Conservation (phyloP, 495 filamentous ascomycete species). For the Umbilicaria muhlenbergii region DNA sequence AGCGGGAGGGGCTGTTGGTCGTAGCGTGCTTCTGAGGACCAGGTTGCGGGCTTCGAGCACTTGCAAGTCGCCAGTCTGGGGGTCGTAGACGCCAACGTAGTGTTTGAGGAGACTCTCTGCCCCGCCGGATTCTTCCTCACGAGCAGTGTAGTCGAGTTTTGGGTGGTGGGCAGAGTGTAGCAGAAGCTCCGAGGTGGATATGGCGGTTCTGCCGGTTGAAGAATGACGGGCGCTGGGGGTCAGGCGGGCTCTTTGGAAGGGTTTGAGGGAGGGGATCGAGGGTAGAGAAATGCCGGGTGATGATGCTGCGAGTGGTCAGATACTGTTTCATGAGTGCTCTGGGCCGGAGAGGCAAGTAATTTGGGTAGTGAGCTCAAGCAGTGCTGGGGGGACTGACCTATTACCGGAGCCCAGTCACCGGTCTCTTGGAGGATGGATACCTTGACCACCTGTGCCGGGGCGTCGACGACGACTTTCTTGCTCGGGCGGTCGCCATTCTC, state of each 20-base stretch:
- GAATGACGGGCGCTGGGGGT: conserved; percentile 19
- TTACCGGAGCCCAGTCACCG: conserved; percentile 44
- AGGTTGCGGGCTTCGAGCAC: conserved; percentile 64
- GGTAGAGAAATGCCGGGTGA: conserved; percentile 50
- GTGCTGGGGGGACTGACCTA: conserved; percentile 31
- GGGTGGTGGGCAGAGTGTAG: conserved; percentile 63
- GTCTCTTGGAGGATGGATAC: conserved; percentile 43
- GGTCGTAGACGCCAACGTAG: conserved; percentile 78
- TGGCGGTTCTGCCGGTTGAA: conserved; percentile 26
- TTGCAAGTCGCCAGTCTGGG: conserved; percentile 51
- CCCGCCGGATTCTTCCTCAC: conserved; percentile 48
- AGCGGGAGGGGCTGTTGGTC: conserved; percentile 27
- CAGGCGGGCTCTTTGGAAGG: conserved; percentile 42
- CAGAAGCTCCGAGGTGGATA: conserved; percentile 46
- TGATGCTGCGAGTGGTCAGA: conserved; percentile 31
- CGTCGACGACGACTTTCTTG: conserved; percentile 47
- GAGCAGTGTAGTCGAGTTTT: conserved; percentile 66
- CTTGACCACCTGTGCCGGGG: conserved; percentile 27
- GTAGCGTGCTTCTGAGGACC: conserved; percentile 47
- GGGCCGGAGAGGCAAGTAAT: neutral
- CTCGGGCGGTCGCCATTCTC: conserved; percentile 31
- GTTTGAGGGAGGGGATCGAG: conserved; percentile 37
- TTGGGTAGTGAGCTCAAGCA: neutral
- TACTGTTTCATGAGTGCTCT: neutral
- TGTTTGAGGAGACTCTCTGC: conserved; percentile 57